Evolutionary conservation across 805 yeast species (phyloP), one percentile per base, ranked within the genome.

Genomic region (Candida ipomoeae): DNA sequence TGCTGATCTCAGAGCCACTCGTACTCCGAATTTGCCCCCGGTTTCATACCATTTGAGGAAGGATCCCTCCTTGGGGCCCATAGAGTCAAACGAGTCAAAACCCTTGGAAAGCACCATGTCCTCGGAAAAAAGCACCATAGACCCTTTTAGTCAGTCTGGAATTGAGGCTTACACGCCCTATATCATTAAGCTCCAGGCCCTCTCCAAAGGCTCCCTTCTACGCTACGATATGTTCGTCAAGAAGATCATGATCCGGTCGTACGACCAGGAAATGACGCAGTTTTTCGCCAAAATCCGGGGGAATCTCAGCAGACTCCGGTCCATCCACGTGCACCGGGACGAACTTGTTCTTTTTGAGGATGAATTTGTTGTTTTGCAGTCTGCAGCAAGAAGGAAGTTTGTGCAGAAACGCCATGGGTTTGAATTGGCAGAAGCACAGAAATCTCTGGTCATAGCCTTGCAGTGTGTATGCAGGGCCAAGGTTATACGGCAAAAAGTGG

Each of bases 201-300:
- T 83, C 21, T 77, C 87, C 15, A 73, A 89, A 56, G 96, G 94
- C 17, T 82, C 87, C 0, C 71, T 81, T 38, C 69, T 80, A 49
- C 75, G 96, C 47, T 87, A 84, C 62, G 68, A 70, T 18, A 71
- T 83, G 69, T 83, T 82, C 63, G 85, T 87, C 34, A 79, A 80
- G 56, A 75, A 75, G 50, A 83, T 84, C 52, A 75, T 86, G 71
- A 62, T 87, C 29, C 79, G 76, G 51, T 77, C 87, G 1, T 81
- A 80, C 57, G 75, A 74, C 6, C 78, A 75, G 11, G 80, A 79
- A 56, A 56, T 85, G 20, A 64, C 76, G 2, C 63, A 61, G 8
- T 66, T 85, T 18, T 82, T 81, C 57, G 68, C 85, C 0, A 57
- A 74, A 0, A 66, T 78, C 6, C 74, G 88, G 63, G 87, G 88